Base-by-base conservation (phyloP, 331 rosid species). In the Phaseolus coccineus region DNA sequence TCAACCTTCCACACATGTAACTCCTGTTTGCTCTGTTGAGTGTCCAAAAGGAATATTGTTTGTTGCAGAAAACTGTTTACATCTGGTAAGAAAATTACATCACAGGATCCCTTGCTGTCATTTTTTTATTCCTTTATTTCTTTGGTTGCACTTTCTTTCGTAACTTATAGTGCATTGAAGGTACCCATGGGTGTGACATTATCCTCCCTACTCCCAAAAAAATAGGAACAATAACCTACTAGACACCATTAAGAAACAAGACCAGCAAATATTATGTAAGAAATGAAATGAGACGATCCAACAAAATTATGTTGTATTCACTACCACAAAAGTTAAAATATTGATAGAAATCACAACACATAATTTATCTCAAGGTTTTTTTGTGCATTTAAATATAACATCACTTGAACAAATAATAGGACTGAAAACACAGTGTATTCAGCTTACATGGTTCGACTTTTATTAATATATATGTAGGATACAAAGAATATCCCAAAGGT, bases 41-140 rank as follows among this genome's bases (percentile, higher is more conserved):
- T 94, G 97, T 80, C 98, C 98, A 2, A 94, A 90, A 74, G 98
- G 98, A 88, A 77, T 94, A 72, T 77, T 94, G 76, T 94, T 94
- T 87, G 96, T 94, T 83, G 89, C 97, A 24, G 97, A 92, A 58
- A 91, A 87, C 87, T 83, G 97, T 85, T 85, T 94, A 76, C 93
- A 94, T 87, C 86, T 94, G 96, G 98, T 94, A 85, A 86, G 94
- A 78, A 77, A 83, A 48, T 62, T 72, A 59, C 77, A 51, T 51
- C 58, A 48, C 62, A n/a, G 61, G 28, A 50, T 42, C 12, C 28
- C 39, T 28, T 81, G 68, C 52, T 59, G 12, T 13, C 50, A 24
- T 82, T 71, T 61, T 76, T 61, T 16, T 48, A 35, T 39, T 51
- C 80, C 77, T 52, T 30, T 76, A 27, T 75, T 79, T 76, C 65